Evolutionary conservation across 495 filamentous ascomycete species (phyloP), one percentile per base, ranked within the genome.

Genomic region (Lasiosphaeriaceae sp.): DNA sequence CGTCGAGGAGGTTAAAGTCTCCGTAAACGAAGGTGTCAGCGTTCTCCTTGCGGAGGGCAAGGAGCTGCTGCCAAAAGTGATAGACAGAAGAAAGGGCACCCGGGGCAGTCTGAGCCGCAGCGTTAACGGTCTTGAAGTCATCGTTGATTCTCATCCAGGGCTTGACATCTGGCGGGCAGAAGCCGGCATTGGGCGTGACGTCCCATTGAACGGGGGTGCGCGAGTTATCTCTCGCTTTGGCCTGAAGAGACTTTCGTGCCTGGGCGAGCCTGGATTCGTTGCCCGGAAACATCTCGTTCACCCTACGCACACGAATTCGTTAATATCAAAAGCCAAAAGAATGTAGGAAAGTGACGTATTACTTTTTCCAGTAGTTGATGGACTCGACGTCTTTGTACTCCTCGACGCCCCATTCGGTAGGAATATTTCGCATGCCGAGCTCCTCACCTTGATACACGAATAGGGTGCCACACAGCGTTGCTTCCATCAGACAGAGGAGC

Each of bases 371-470:
- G 24, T 46, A 58, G 20, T 41, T 58, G 41, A 52, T 41, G n/a
- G 56, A 47, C 56, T 86, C 85, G 34, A 88, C 75, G 56, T 90
- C 87, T 60, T 84, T 83, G 66, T 87, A 89, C 59, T 88, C 81
- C 16, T 81, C 77, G 11, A 86, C 12, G 37, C 14, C 37, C 37
- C 37, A 88, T 9, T 73, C 64, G 1, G 58, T 43, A 0, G 87
- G 86, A 16, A 41, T 16, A n/a, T 90, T 90, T 2, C 77, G 71
- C 79, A 86, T 86, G 0, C 84, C 87, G 7, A 90, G 64, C 63
- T 90, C 87, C 60, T 90, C 84, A 1, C 87, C 87, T 64, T 90
- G 85, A 58, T 87, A 89, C 3, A 90, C 63, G 56, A 83, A 90
- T 3, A 85, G 39, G 3, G 64, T 69, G 8, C 68, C 66, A 1